phyloP scores from a whole-genome alignment of 179 eudicot species.

The Sideroxylon spinosum region DNA sequence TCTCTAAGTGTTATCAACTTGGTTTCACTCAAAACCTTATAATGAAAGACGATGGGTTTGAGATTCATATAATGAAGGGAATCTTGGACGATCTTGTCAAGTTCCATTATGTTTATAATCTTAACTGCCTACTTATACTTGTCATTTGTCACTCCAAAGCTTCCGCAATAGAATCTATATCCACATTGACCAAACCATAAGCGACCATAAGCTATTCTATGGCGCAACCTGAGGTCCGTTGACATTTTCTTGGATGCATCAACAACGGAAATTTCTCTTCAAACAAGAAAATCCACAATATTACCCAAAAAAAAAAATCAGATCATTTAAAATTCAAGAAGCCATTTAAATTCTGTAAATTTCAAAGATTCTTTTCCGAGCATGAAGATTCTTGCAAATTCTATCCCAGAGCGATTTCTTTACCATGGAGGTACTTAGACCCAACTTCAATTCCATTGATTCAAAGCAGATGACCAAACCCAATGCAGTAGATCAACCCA shows the following conservation, averaged over 20 bases:
- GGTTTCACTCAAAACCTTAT: conserved; percentile 52
- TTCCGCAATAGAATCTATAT: conserved; percentile 62
- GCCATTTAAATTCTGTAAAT: neutral
- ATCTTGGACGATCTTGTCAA: too few relatives aligned
- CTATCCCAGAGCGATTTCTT: too few relatives aligned
- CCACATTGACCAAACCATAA: conserved; percentile 93
- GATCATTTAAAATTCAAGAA: neutral
- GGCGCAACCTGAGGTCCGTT: conserved; percentile 73
- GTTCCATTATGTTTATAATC: conserved; percentile 45
- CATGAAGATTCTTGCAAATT: too few relatives aligned
- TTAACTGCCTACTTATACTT: conserved; percentile 58
- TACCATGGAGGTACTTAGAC: too few relatives aligned
- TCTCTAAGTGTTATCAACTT: conserved; percentile 54
- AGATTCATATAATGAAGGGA: too few relatives aligned
- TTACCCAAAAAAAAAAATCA: conserved; percentile 32
- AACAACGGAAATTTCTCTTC: too few relatives aligned
- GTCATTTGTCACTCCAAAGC: conserved; percentile 62
- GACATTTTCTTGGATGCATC: conserved; percentile 52
- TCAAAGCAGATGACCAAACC: conserved; percentile 80
- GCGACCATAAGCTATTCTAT: conserved; percentile 70
- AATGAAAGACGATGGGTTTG: too few relatives aligned
- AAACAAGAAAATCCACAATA: too few relatives aligned
- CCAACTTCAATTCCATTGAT: too few relatives aligned
- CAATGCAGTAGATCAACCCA: conserved; percentile 81
- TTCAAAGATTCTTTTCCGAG: conserved; percentile 36